Conservation (phyloP, 768 basidiomycete genomes). For the Holtermannia corniformis region DNA sequence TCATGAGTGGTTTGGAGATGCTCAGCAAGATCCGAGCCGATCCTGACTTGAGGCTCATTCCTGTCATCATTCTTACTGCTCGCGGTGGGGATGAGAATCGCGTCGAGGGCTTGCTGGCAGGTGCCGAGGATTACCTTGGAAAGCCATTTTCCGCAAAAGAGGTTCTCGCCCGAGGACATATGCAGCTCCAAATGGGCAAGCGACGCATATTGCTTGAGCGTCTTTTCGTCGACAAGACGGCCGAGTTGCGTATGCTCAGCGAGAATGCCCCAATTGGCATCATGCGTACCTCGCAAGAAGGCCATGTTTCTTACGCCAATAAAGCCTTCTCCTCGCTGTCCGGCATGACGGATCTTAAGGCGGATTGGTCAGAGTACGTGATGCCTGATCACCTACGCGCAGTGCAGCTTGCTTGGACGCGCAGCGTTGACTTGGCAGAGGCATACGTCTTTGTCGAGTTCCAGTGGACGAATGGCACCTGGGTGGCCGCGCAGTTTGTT, state of each 20-base stretch:
- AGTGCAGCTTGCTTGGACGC: background rate
- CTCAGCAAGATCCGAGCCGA: slow-evolving; percentile 29
- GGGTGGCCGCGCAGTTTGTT: background rate
- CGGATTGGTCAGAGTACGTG: background rate
- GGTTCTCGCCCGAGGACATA: slow-evolving; percentile 40
- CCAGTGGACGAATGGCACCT: background rate
- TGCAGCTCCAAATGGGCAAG: slow-evolving; percentile 43
- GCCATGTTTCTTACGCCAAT: slow-evolving; percentile 21
- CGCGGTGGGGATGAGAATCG: slow-evolving; percentile 41
- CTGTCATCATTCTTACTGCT: slow-evolving; percentile 43
- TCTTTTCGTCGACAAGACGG: slow-evolving; percentile 30
- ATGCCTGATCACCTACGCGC: background rate
- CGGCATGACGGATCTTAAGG: background rate
- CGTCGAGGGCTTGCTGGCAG: slow-evolving; percentile 42
- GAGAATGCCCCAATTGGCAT: slow-evolving; percentile 39
- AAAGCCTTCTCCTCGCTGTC: slow-evolving; percentile 9
- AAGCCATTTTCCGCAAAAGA: slow-evolving; percentile 43
- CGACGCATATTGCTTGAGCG: slow-evolving; percentile 27
- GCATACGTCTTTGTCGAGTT: background rate
- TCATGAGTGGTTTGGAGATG: slow-evolving; percentile 37
- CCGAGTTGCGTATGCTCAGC: slow-evolving; percentile 34
- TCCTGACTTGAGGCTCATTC: slow-evolving; percentile 20
- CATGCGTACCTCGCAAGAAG: slow-evolving; percentile 22
- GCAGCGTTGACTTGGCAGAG: background rate
- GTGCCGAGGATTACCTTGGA: slow-evolving; percentile 42